Conservation (phyloP, 768 basidiomycete genomes). For the Strobilomyces dryophilus region DNA sequence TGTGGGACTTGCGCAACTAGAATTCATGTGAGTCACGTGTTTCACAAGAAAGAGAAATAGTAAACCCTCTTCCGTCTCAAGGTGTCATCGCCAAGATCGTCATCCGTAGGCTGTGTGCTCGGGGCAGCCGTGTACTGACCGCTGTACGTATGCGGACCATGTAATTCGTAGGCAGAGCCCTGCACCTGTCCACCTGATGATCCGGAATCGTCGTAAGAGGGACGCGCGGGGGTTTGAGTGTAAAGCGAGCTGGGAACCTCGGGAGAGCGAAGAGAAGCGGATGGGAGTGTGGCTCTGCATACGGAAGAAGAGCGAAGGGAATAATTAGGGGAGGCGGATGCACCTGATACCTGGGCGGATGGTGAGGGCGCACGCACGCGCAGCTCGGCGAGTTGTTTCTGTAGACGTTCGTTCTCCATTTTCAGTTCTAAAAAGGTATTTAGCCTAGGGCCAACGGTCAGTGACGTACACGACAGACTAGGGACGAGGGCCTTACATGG, state of each 20-base stretch:
- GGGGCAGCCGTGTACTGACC: constrained; percentile 15
- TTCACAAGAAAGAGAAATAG: neutral
- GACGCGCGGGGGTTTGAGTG: constrained; percentile 9
- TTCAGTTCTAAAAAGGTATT: constrained; percentile 80
- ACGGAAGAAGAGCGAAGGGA: constrained; percentile 27
- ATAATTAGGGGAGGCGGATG: constrained; percentile 23
- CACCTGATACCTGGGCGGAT: constrained; percentile 11
- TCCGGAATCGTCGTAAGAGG: constrained; percentile 16
- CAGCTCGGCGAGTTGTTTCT: constrained; percentile 52
- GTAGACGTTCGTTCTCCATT: constrained; percentile 78
- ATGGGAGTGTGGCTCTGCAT: constrained; percentile 19
- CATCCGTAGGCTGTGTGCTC: constrained; percentile 23
- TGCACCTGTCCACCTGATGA: constrained; percentile 9
- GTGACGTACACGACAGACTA: neutral
- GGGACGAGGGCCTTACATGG: constrained; percentile 45
- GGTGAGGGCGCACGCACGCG: constrained; percentile 25
- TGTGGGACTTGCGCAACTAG: constrained; percentile 38
- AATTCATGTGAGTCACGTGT: constrained; percentile 1
- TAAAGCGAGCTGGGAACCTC: constrained; percentile 14
- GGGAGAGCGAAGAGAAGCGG: constrained; percentile 7
- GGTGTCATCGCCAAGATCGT: constrained; percentile 48
- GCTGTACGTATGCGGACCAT: constrained; percentile 12
- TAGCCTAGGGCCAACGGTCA: constrained; percentile 42
- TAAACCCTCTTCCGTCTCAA: constrained; percentile 62
- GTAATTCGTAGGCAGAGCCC: constrained; percentile 17